Conservation (phyloP, 179 eudicot species). For the Silene coronaria region DNA sequence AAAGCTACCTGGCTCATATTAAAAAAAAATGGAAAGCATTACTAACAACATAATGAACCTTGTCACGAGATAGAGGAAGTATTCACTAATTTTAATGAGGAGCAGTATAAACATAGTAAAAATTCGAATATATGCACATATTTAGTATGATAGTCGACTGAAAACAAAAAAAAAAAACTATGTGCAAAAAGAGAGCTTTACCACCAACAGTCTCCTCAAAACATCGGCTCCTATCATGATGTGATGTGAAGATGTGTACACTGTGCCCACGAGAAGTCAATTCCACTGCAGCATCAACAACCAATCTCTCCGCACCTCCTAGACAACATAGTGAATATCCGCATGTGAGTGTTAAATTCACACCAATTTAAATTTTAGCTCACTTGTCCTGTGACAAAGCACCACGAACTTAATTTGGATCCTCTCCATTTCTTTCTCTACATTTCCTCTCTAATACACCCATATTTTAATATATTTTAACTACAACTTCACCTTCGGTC, state of each 20-base stretch:
- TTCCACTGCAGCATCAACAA: slow-evolving; percentile 93
- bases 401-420: slow-evolving; percentile 3
- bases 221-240: slow-evolving; percentile 78
- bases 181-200: slow-evolving; percentile 20
- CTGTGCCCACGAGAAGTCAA: slow-evolving; percentile 73
- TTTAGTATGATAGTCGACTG: not conserved
- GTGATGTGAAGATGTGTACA: slow-evolving; percentile 80
- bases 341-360: not conserved
- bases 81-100: not conserved
- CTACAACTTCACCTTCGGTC: not conserved
- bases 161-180: not conserved
- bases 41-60: not conserved
- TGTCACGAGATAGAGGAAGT: too few species aligned
- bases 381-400: not conserved
- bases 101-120: not conserved
- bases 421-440: too few species aligned
- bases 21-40: slow-evolving; percentile 1
- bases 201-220: slow-evolving; percentile 89
- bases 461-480: too few species aligned
- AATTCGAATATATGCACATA: not conserved
- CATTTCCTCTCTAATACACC: too few species aligned
- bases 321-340: not conserved
- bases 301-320: slow-evolving; percentile 98
- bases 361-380: not conserved
- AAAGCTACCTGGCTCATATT: slow-evolving; percentile 52